These are phyloP conservation scores for Purshia tridentata DNA, from an alignment of 306 rosid species.

Conservation along the genomic window DNA sequence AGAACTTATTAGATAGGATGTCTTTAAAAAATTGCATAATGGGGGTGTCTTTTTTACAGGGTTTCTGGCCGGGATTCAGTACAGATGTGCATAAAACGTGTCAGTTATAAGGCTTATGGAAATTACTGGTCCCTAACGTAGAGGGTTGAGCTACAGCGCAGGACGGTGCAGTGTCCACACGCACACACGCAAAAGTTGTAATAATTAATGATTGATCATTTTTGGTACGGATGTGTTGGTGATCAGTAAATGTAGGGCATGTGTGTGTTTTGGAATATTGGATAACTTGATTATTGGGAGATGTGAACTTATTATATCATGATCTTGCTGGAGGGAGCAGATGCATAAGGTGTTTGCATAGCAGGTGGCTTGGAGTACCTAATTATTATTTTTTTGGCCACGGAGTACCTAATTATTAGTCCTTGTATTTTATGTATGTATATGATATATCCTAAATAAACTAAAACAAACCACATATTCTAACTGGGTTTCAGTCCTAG, in stretches of 20 bases:
- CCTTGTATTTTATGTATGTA: neutral
- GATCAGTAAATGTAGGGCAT: neutral
- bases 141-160: neutral
- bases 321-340: slow-evolving; percentile 11
- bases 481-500: neutral
- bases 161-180: neutral
- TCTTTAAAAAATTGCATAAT: neutral
- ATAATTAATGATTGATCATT: neutral
- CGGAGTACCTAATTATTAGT: too few relatives aligned
- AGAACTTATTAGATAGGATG: neutral
- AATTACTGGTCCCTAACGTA: neutral
- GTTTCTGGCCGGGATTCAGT: neutral
- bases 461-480: neutral
- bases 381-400: neutral
- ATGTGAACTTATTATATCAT: neutral
- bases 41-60: neutral
- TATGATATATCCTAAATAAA: neutral
- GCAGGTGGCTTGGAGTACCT: slow-evolving; percentile 11
- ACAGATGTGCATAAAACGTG: neutral
- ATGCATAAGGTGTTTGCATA: neutral
- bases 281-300: too few relatives aligned
- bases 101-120: neutral
- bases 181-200: neutral
- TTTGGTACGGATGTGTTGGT: neutral
- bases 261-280: neutral